Base-by-base conservation (phyloP, 345 rosid genomes). In the Citropsis articulata region DNA sequence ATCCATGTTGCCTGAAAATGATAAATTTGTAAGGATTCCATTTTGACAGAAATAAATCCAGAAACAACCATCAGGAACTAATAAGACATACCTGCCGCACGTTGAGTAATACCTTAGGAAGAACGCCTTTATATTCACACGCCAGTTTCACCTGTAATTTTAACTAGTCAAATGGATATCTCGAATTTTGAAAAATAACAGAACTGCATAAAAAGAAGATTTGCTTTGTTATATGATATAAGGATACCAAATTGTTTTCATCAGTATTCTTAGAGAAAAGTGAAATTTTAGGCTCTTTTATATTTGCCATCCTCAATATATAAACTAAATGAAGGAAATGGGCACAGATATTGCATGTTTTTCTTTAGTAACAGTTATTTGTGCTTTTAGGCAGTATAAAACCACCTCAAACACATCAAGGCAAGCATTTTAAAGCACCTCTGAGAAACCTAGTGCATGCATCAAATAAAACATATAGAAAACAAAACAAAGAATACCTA, bases 61-160 rank as follows among this genome's bases (percentile, higher is more conserved):
- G 40, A 27, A 33, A 21, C 13, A 61, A 61, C 16, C 18, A 33
- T 24, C 9, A 19, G 72, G 9, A 68, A 68, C 33, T 24, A 80
- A 70, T 60, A 16, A 63, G 53, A 72, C 57, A 60, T 85, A 93
- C 98, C 95, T 95, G 98, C 71, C 90, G 90, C 76, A 88, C 94
- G 71, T 90, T 93, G 75, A 86, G 93, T 63, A 91, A 82, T 74
- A 95, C 94, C 87, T 93, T 95, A 61, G 90, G 87, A 76, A 91
- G 97, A 84, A 91, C 90, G 59, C 99, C 98, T 86, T 88, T 93
- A 87, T 89, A 83, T 77, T 90, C 83, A 38, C 89, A 86, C 21
- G 70, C 81, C 78, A 84, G 74, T 89, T 92, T 95, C 80, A 91
- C 88, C 99, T 95, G 85, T 61, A 83, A 33, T 73, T 45, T 72